Evolutionary conservation across 495 filamentous ascomycete species (phyloP).

Genomic region (Talaromyces thailandensis): DNA sequence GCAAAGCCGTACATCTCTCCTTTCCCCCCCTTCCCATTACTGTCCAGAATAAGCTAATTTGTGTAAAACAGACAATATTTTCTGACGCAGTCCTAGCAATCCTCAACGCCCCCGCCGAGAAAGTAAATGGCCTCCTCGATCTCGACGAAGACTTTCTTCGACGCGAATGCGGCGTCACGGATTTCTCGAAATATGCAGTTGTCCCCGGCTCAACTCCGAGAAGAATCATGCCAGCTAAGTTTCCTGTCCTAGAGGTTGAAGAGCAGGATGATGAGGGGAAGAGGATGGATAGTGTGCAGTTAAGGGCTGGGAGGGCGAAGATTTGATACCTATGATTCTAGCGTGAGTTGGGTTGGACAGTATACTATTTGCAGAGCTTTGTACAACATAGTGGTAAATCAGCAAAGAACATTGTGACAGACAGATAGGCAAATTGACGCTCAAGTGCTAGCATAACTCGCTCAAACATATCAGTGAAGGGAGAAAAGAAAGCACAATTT

Average conservation of each 20-base stretch:
- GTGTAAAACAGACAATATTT: conserved; percentile 47
- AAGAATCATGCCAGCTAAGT: conserved; percentile 66
- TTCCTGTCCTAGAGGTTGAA: conserved; percentile 63
- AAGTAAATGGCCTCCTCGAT: conserved; percentile 62
- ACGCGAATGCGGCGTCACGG: conserved; percentile 48
- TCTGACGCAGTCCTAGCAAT: conserved; percentile 74
- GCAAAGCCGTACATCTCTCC: conserved; percentile 44
- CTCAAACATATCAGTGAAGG: no score
- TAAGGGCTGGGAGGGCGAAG: not conserved
- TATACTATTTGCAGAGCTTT: not conserved
- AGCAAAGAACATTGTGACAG: not conserved
- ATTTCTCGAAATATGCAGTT: conserved; percentile 68
- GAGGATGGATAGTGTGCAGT: conserved; percentile 54
- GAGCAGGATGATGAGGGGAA: conserved; percentile 80
- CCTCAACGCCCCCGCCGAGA: conserved; percentile 47
- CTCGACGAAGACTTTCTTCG: conserved; percentile 81
- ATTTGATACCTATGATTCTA: not conserved
- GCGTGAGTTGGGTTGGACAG: not conserved
- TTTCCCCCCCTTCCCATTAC: not conserved
- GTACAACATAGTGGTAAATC: not conserved
- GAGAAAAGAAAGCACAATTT: not conserved
- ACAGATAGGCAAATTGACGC: not conserved
- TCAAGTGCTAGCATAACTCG: not conserved
- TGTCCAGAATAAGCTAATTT: not conserved
- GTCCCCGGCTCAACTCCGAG: conserved; percentile 55